Base-by-base conservation (phyloP, 805 yeast genomes). In the Myxozyma vanderwaltii region DNA sequence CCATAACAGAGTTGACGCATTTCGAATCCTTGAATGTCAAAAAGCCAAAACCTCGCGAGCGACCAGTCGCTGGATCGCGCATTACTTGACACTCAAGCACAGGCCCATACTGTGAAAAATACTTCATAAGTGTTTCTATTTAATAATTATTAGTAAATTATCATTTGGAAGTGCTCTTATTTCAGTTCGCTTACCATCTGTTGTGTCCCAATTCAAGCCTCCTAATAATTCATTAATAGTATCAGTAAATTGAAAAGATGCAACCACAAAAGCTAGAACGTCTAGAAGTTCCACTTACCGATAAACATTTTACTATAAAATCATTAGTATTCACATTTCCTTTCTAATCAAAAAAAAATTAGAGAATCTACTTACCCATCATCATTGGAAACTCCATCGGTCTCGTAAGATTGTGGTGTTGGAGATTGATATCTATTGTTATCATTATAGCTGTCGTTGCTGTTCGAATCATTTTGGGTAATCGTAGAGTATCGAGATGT, bases 161-260 rank as follows among this genome's bases (percentile, higher is more conserved):
- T 23, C 4, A 15, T 27, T 15, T 40, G 23, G n/a, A n/a, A n/a
- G n/a, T n/a, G 4, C 27, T 5, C 5, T 1, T n/a, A 24, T 23
- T 5, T 3, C 24, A 2, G n/a, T 29, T 7, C 8, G 19, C 58
- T 6, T 55, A 64, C 68, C 68, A 70, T 92, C 98, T 13, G 91
- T 86, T 15, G 99, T 92, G 71, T 92, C 97, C 98, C 98, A 92
- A 70, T 92, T 94, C 68, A 92, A 83, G 51, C 99, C 99, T 64
- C 99, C 99, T 73, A 90, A 83, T 70, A 63, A 74, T 13, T 3
- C 26, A 64, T 83, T 72, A 73, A 84, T 82, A 73, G 71, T 21
- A 76, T 76, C 13, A 69, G 23, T 66, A 63, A 19, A 52, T 56
- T 29, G 45, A 55, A n/a, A n/a, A n/a, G 7, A 27, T 27, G 26